Evolutionary conservation across 2,329 filamentous ascomycete species (phyloP), one percentile per base, ranked within the genome.

Genomic region (Neofusicoccum sp.): DNA sequence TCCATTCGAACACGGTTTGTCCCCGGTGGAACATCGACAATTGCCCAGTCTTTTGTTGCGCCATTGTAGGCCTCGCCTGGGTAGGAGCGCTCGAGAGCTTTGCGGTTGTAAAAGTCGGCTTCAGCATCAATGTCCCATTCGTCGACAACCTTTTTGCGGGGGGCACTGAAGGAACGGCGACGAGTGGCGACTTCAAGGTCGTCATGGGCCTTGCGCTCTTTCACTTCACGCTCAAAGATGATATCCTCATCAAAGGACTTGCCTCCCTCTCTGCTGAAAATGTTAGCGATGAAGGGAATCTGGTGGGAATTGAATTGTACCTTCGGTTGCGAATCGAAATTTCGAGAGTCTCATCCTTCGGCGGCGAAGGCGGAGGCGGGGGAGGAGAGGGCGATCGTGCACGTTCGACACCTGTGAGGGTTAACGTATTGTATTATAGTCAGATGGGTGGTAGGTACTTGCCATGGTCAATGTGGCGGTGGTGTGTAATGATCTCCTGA

Each of bases 401-500:
- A 65, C 80, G 74, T 71, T 81, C 78, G 43, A 83, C 75, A 58
- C 80, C 77, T 79, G 61, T 33, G 66, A 58, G 16, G 37, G 54
- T 47, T 64, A 56, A 68, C 56, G 69, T 36, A 14, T 11, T 45
- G 31, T 11, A 62, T 31, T 49, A 16, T 11, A 48, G 37, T 12
- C 12, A 43, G 31, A 9, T 29, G 14, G 39, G n/a, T 37, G 34
- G 14, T 11, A 16, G 9, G 3, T 33, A 76, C 87, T 73, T 81
- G 92, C 91, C 93, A 77, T 96, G 92, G 72, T 96, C 91, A 69
- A 96, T 89, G 72, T 94, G 90, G 64, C 89, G 85, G 74, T 95
- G 94, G 77, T 95, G 91, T 0, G 92, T 96, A 67, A 96, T 93
- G 64, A 96, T 88, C 73, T 97, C 91, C 71, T 94, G 87, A 76